Percentiles rank a stretch among this genome's conserved stretches.
Conservation (phyloP, 2,329 filamentous ascomycete genomes). For the Fusarium compactum region DNA sequence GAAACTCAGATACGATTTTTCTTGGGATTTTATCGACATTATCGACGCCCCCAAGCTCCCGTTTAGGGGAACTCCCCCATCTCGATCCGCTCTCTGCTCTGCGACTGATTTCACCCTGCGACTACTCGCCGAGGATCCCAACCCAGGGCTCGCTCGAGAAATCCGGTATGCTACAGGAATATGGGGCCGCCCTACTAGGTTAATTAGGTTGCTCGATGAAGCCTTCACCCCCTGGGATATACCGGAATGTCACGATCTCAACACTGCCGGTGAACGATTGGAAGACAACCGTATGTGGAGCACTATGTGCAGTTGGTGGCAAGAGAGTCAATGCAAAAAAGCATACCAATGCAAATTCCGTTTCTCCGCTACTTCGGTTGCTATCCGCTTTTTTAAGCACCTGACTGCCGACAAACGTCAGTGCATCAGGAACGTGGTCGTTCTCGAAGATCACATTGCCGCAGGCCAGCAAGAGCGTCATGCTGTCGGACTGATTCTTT, state of each 20-base stretch:
- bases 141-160: background rate
- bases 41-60: too few species aligned
- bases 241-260: background rate
- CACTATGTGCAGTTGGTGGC: background rate
- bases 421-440: background rate
- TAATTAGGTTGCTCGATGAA: background rate
- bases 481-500: conserved; percentile 1
- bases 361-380: background rate
- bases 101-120: background rate
- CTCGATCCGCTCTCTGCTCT: background rate
- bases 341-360: background rate
- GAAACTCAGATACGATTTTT: too few species aligned
- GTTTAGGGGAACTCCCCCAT: background rate
- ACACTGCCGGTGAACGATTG: background rate
- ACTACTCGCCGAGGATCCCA: background rate
- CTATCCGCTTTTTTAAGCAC: background rate
- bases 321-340: background rate
- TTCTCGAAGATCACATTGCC: conserved; percentile 1
- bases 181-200: accelerated
- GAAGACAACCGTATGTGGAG: background rate
- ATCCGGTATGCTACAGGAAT: too few species aligned
- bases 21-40: too few species aligned
- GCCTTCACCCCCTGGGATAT: background rate
- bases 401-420: background rate
- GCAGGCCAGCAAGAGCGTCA: background rate